Evolutionary conservation across 495 filamentous ascomycete species (phyloP), one percentile per base, ranked within the genome.

Genomic region (Cetradonia linearis): DNA sequence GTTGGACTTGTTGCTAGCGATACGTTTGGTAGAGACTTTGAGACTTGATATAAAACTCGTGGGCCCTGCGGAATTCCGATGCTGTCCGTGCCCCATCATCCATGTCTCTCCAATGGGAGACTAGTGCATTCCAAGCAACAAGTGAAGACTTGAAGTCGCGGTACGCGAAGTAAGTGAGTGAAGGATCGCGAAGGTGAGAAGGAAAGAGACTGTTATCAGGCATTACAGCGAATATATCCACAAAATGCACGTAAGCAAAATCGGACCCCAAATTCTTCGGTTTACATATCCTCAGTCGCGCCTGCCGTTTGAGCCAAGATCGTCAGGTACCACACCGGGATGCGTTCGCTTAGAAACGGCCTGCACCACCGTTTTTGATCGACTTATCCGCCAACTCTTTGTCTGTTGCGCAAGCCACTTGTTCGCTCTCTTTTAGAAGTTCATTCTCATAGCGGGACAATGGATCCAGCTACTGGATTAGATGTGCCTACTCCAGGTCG

Each of bases 401-500:
- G 2, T 37, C 27, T n/a, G 1, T 14, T 13, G 8, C 18, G 16
- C 9, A 13, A 11, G 9, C n/a, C 11, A 40, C 7, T 9, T 8
- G 23, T 46, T 34, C 18, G 13, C 18, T 7, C 25, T 30, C n/a
- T 13, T 37, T 9, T 14, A 16, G 27, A 27, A 44, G 16, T 18
- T 8, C 30, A 10, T 16, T 52, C 20, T 16, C 18, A 18, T 38
- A 14, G 9, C 30, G 6, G 16, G 25, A 18, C 23, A 2, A 34
- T 48, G 33, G 23, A 40, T 7, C 28, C 40, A n/a, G 20, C 33
- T 34, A 38, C n/a, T 31, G 23, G 23, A 20, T 16, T 7, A 55
- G 37, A 33, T 37, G 37, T 59, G 23, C 58, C 79, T 50, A 27
- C 56, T 46, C 70, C 74, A 6, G 83, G 83, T 49, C 66, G 84